phyloP scores from a whole-genome alignment of 2,329 filamentous ascomycete species.

The Fusarium setosum region DNA sequence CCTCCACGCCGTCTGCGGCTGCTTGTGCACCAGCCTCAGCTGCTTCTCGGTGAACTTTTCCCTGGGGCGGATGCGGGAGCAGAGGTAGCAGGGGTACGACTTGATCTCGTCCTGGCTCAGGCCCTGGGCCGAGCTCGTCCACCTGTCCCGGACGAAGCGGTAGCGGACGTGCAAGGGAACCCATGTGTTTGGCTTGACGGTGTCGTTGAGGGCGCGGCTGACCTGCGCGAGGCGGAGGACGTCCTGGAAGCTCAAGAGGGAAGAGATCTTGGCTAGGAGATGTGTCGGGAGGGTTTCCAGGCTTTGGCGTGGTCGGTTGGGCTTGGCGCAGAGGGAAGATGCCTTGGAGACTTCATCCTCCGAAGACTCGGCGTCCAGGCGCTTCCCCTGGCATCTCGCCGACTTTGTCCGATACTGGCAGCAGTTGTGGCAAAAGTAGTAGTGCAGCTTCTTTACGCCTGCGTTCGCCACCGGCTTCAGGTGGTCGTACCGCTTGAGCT shows the following conservation, averaged over 20 bases:
- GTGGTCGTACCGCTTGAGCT: conserved; percentile 2
- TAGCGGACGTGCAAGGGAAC: conserved; percentile 20
- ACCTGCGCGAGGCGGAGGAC: conserved; percentile 4
- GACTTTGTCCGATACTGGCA: conserved; percentile 24
- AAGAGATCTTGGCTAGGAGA: conserved; percentile 18
- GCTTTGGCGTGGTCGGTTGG: neutral
- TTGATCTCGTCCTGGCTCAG: neutral
- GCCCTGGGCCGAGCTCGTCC: neutral
- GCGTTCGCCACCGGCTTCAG: conserved; percentile 5
- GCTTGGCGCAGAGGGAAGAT: conserved; percentile 1
- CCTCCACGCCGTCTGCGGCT: conserved; percentile 21
- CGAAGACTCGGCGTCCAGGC: neutral
- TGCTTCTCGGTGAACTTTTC: conserved; percentile 13
- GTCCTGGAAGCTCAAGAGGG: conserved; percentile 14
- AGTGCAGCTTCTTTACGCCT: conserved; percentile 4
- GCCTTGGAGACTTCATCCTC: neutral
- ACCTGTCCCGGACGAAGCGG: conserved; percentile 18
- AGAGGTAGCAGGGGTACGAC: conserved; percentile 30
- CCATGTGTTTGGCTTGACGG: conserved; percentile 20
- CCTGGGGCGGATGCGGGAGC: conserved; percentile 12
- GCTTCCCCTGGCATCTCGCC: conserved; percentile 12
- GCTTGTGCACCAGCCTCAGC: neutral
- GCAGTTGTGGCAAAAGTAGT: conserved; percentile 39
- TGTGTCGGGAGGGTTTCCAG: conserved; percentile 23
- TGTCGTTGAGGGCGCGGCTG: conserved; percentile 11